Conservation (phyloP, 1,139 yeast species). For the Schwanniomyces etchellsii region DNA sequence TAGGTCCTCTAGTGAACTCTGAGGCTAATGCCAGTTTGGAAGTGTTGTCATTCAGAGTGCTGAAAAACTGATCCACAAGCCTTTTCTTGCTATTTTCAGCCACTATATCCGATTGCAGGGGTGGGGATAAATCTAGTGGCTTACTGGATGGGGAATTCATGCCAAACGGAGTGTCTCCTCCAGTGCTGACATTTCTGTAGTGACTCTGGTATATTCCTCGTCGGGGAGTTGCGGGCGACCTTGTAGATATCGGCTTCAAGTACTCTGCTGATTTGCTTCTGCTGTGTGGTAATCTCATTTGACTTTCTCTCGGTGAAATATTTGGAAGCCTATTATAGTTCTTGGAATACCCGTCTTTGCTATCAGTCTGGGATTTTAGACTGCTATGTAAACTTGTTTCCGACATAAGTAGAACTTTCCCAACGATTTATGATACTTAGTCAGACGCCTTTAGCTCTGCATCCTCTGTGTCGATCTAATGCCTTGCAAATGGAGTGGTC, state of each 20-base stretch:
- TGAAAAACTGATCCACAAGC: conserved; percentile 39
- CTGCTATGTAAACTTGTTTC: too few species aligned
- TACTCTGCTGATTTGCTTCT: background rate
- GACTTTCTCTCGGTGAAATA: too few species aligned
- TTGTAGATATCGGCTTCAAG: background rate
- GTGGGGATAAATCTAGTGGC: background rate
- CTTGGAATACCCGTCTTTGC: too few species aligned
- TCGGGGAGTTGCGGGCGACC: background rate
- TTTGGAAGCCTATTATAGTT: too few species aligned
- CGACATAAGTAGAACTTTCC: too few species aligned
- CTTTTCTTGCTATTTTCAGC: conserved; percentile 22
- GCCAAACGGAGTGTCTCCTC: background rate
- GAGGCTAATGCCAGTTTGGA: conserved; percentile 4
- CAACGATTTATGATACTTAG: too few species aligned
- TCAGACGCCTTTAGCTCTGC: too few species aligned
- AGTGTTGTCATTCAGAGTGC: conserved; percentile 6
- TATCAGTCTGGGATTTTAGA: too few species aligned
- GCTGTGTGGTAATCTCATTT: too few species aligned
- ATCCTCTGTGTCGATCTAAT: too few species aligned
- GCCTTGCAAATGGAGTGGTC: too few species aligned
- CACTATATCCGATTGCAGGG: background rate
- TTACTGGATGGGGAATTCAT: background rate
- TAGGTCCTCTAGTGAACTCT: background rate
- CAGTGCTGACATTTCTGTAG: conserved; percentile 1
- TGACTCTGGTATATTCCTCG: background rate